Evolutionary conservation across 164 flowering plant genomes (phyloP).

Genomic region (Stephania cephalantha): DNA sequence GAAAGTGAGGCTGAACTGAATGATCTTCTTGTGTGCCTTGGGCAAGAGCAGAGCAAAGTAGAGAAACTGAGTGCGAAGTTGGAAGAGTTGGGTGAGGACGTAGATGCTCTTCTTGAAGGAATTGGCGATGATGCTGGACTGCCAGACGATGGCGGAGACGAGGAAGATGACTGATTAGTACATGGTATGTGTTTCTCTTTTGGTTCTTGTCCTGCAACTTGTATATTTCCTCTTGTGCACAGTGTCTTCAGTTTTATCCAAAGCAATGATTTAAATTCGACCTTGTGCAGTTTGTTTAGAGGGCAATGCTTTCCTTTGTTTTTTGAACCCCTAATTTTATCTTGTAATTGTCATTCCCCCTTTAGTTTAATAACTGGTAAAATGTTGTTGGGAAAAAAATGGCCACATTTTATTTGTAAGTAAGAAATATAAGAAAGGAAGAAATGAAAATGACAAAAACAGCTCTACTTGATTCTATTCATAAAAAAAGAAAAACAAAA

Average conservation of each 20-base stretch:
- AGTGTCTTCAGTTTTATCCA: not conserved
- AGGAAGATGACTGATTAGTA: slow-evolving; percentile 38
- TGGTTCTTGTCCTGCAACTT: not conserved
- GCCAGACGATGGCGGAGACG: slow-evolving; percentile 51
- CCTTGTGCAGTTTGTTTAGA: not conserved
- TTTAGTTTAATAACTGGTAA: too few species aligned
- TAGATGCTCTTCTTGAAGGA: slow-evolving; percentile 80
- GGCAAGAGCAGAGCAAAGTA: slow-evolving; percentile 94
- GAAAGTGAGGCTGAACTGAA: slow-evolving; percentile 87
- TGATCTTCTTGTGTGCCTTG: slow-evolving; percentile 87
- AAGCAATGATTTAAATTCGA: not conserved
- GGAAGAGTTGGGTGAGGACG: slow-evolving; percentile 80
- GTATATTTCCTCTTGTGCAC: not conserved
- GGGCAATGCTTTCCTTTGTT: too few species aligned
- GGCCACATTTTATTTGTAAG: too few species aligned
- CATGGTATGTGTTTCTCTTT: not conserved
- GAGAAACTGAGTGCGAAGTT: slow-evolving; percentile 73
- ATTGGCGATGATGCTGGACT: slow-evolving; percentile 74
- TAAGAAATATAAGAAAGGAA: too few species aligned
- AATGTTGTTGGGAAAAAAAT: too few species aligned
- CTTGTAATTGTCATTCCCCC: too few species aligned
- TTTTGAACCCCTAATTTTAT: too few species aligned
- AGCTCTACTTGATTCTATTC: too few species aligned
- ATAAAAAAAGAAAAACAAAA: too few species aligned
- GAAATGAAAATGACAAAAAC: too few species aligned